These are phyloP conservation scores for Globisporangium middletonii DNA, from an alignment of 352 stramenopile species.

Conservation along the genomic window DNA sequence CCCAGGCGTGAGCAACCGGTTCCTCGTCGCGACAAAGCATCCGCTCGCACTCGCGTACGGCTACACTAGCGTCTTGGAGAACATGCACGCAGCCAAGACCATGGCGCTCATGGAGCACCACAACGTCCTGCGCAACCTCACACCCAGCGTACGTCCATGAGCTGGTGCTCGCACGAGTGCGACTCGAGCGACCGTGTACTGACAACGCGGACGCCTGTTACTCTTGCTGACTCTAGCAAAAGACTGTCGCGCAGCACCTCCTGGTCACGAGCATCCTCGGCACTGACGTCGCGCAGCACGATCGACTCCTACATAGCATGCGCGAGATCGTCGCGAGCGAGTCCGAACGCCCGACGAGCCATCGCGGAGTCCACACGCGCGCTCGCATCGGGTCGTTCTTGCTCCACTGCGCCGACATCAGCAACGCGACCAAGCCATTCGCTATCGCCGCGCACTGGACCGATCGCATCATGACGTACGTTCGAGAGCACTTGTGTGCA, in stretches of 20 bases:
- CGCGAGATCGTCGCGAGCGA: background rate
- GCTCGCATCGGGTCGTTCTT: constrained; percentile 18
- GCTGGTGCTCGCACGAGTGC: too few species aligned
- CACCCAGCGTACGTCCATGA: constrained; percentile 5
- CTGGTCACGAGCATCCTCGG: constrained; percentile 20
- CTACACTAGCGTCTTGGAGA: constrained; percentile 17
- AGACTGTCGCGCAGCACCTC: constrained; percentile 16
- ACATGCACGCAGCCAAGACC: constrained; percentile 25
- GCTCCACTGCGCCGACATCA: constrained; percentile 28
- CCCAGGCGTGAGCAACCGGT: constrained; percentile 23
- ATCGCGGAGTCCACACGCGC: constrained; percentile 7
- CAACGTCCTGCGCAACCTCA: constrained; percentile 12
- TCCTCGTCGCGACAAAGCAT: constrained; percentile 16
- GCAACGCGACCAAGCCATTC: constrained; percentile 22
- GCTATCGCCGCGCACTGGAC: constrained; percentile 19
- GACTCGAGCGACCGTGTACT: background rate
- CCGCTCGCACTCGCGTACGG: constrained; percentile 14
- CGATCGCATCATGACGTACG: constrained; percentile 18
- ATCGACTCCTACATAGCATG: constrained; percentile 14
- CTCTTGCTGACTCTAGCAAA: constrained; percentile 2
- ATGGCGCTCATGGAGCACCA: constrained; percentile 12
- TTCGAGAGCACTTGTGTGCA: background rate
- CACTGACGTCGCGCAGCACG: constrained; percentile 19
- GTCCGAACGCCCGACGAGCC: background rate
- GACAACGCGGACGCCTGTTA: background rate